Evolutionary conservation across 352 stramenopile species (phyloP).

Genomic region (Phytophthora podocarpi): DNA sequence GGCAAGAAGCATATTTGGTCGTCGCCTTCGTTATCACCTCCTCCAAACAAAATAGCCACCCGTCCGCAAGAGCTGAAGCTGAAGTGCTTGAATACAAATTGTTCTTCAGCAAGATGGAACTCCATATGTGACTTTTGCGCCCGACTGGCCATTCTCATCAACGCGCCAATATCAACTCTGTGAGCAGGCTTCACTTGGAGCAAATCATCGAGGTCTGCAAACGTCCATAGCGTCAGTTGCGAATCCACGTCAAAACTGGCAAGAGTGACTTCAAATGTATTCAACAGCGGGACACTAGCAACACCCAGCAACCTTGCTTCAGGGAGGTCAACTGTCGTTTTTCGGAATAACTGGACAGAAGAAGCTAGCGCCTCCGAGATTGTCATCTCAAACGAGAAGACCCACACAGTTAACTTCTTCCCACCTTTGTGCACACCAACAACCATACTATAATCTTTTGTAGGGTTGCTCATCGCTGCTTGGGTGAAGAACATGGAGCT

Average conservation of each 20-base stretch:
- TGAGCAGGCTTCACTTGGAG: conserved; percentile 46
- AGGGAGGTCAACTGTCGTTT: conserved; percentile 40
- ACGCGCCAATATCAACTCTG: conserved; percentile 38
- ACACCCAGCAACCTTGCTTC: conserved; percentile 41
- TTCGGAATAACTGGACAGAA: conserved; percentile 51
- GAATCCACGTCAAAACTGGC: conserved; percentile 47
- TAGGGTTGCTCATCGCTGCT: conserved; percentile 24
- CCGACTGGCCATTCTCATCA: conserved; percentile 31
- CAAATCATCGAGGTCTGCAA: conserved; percentile 63
- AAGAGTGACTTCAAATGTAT: conserved; percentile 55
- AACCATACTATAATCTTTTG: conserved; percentile 69
- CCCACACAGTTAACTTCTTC: conserved; percentile 54
- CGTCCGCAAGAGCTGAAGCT: conserved; percentile 59
- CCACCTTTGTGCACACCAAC: conserved; percentile 49
- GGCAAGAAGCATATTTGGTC: conserved; percentile 59
- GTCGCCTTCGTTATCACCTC: conserved; percentile 22
- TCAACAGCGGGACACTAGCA: conserved; percentile 47
- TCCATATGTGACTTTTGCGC: conserved; percentile 36
- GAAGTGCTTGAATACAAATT: conserved; percentile 55
- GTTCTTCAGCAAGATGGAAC: conserved; percentile 45
- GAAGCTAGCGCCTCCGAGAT: background rate
- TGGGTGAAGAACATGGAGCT: conserved; percentile 39
- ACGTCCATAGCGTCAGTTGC: conserved; percentile 57
- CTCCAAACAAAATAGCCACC: conserved; percentile 60
- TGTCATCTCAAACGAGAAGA: conserved; percentile 52